phyloP scores from a whole-genome alignment of 768 basidiomycete species.

The Dioszegia aurantiaca region DNA sequence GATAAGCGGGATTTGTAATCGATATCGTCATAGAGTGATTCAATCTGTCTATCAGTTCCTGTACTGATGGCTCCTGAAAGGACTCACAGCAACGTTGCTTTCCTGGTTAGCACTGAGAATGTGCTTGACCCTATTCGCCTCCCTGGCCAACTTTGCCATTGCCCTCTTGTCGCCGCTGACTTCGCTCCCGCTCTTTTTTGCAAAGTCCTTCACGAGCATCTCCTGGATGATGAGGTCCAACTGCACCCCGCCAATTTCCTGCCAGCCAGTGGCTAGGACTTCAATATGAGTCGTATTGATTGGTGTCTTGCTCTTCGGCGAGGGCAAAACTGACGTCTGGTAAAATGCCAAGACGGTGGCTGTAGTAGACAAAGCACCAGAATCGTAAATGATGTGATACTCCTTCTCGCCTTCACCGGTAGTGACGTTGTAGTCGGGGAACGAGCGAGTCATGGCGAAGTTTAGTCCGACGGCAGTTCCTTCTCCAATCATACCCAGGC shows the following conservation, averaged over 20 bases:
- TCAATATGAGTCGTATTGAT: constrained; percentile 66
- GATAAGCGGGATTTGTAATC: constrained; percentile 80
- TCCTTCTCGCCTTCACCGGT: constrained; percentile 58
- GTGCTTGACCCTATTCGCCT: constrained; percentile 83
- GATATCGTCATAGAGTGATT: constrained; percentile 83
- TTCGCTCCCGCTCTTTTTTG: constrained; percentile 57
- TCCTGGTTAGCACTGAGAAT: constrained; percentile 91
- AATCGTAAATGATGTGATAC: constrained; percentile 84
- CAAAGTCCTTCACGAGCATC: constrained; percentile 72
- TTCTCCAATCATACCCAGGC: constrained; percentile 82
- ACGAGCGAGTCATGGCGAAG: constrained; percentile 93
- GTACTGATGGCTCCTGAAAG: neutral
- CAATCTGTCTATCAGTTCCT: constrained; percentile 59
- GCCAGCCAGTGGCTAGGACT: constrained; percentile 77
- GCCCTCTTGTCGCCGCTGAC: constrained; percentile 72
- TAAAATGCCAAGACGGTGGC: constrained; percentile 51
- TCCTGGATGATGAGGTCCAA: constrained; percentile 80
- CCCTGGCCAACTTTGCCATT: constrained; percentile 92
- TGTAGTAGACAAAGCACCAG: constrained; percentile 65
- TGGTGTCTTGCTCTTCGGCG: constrained; percentile 51
- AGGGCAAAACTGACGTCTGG: constrained; percentile 41
- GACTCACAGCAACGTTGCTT: constrained; percentile 66
- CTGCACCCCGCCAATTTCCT: constrained; percentile 75
- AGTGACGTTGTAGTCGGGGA: constrained; percentile 56
- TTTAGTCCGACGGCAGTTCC: constrained; percentile 82